phyloP scores from a whole-genome alignment of 202 grass and related monocot genomes.

The Hordeum pubiflorum region DNA sequence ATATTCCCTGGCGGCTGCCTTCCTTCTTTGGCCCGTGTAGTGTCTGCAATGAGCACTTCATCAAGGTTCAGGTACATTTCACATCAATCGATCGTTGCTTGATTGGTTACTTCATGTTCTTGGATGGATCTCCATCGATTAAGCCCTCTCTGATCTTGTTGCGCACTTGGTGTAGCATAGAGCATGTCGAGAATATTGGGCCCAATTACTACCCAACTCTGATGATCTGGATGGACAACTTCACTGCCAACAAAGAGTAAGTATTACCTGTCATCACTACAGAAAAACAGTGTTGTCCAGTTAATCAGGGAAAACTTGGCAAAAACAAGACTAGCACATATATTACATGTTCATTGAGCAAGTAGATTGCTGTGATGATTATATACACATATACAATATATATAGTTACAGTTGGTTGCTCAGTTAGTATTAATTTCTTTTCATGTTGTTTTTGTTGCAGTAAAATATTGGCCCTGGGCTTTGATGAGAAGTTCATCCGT shows the following conservation, averaged over 20 bases:
- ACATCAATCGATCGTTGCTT: background rate
- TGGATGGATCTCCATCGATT: background rate
- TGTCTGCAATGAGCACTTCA: background rate
- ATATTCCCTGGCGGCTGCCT: background rate
- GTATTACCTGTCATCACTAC: background rate
- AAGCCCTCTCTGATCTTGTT: background rate
- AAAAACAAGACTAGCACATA: background rate
- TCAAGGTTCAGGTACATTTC: background rate
- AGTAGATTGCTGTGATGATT: background rate
- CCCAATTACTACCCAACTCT: background rate
- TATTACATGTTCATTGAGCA: background rate
- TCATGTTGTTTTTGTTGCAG: background rate
- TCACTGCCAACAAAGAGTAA: background rate
- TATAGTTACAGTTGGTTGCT: background rate
- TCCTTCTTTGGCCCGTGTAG: background rate
- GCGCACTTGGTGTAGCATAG: background rate
- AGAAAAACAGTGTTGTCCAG: background rate
- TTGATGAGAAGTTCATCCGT: background rate
- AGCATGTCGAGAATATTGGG: background rate
- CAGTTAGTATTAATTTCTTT: background rate
- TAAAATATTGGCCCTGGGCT: background rate
- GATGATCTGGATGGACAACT: background rate
- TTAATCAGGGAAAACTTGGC: background rate
- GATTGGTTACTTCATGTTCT: background rate
- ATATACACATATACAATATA: background rate